Evolutionary conservation across 2,329 filamentous ascomycete genomes (phyloP).

Genomic region (Ophiostoma perfectum): DNA sequence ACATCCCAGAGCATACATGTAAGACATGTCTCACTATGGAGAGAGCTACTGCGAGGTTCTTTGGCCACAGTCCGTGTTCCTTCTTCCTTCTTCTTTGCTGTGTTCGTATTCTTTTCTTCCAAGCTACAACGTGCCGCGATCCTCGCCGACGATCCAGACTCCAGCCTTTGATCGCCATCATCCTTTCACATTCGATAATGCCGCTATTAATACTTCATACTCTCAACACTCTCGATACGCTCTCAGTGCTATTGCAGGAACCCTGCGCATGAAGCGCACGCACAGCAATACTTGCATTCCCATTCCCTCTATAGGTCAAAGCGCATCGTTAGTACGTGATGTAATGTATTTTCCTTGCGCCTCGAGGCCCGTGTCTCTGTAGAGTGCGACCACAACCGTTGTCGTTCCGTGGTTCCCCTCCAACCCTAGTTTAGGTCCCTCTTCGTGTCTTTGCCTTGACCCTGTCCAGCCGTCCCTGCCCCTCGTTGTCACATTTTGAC

Average conservation of each 20-base stretch:
- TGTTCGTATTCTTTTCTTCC: not conserved
- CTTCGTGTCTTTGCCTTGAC: not conserved
- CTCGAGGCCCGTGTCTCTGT: slow-evolving; percentile 4
- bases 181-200: not conserved
- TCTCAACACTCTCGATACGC: not conserved
- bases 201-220: not conserved
- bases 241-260: not conserved
- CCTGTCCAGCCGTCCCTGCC: not conserved
- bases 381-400: slow-evolving; percentile 2
- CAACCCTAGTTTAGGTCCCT: not conserved
- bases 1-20: not conserved
- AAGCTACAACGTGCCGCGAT: not conserved
- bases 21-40: slow-evolving; percentile 4
- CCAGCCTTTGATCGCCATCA: not conserved
- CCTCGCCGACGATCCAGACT: not conserved
- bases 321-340: not conserved
- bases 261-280: not conserved
- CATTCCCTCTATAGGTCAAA: slow-evolving; percentile 5
- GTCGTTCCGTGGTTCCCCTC: not conserved
- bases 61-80: not conserved
- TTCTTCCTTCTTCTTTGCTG: slow-evolving; percentile 1
- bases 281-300: not conserved
- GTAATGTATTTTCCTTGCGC: not conserved
- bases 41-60: slow-evolving; percentile 10
- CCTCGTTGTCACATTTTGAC: not conserved